phyloP scores from a whole-genome alignment of 495 filamentous ascomycete species.

The Friedmanniomyces endolithicus region DNA sequence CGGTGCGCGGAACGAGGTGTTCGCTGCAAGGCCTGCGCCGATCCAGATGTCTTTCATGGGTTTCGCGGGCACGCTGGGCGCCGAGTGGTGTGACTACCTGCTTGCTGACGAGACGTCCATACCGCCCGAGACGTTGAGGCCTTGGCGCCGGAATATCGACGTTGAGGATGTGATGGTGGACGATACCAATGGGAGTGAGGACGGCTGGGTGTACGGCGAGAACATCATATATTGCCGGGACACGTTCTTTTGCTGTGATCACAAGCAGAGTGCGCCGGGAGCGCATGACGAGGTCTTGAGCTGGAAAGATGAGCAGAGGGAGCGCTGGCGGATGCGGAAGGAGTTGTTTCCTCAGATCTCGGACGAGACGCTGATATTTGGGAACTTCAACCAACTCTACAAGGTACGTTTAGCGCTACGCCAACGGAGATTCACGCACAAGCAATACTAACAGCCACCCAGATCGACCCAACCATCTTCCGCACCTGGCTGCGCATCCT shows the following conservation, averaged over 20 bases:
- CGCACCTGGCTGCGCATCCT: constrained; percentile 93
- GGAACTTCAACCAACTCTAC: constrained; percentile 98
- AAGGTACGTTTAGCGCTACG: constrained; percentile 52
- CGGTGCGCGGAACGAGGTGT: constrained; percentile 93
- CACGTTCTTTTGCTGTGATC: constrained; percentile 98
- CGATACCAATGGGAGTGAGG: constrained; percentile 48
- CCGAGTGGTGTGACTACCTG: constrained; percentile 98
- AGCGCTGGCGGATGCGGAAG: constrained; percentile 89
- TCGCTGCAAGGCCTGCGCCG: constrained; percentile 85
- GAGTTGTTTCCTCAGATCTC: constrained; percentile 76
- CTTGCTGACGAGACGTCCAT: constrained; percentile 83
- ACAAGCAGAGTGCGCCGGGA: constrained; percentile 82
- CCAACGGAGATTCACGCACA: background rate
- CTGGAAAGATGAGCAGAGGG: constrained; percentile 77
- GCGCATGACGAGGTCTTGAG: constrained; percentile 45
- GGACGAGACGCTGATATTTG: constrained; percentile 82
- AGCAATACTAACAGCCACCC: background rate
- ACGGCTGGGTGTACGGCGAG: constrained; percentile 89
- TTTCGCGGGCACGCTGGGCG: constrained; percentile 89
- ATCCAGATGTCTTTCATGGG: constrained; percentile 99
- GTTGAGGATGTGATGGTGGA: constrained; percentile 61
- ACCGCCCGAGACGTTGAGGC: constrained; percentile 67
- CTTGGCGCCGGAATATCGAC: constrained; percentile 58
- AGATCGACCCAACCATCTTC: constrained; percentile 98
- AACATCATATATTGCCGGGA: constrained; percentile 92